Evolutionary conservation across 371 early-diverging fungal genomes (phyloP).

Genomic region (Syncephalastrum contaminatum): DNA sequence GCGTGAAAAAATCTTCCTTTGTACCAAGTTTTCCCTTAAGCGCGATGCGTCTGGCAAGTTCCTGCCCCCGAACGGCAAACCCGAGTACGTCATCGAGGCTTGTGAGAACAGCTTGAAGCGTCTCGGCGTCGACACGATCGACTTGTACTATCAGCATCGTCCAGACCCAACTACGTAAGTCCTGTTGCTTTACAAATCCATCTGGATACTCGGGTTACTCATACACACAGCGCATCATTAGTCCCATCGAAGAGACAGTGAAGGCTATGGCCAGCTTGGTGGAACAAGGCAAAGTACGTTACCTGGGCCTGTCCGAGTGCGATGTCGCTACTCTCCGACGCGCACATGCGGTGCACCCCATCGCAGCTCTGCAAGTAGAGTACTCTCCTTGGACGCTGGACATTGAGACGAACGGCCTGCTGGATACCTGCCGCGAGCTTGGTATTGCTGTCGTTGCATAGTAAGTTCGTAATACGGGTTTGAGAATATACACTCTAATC

Average conservation of each 20-base stretch:
- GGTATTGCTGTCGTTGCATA: too few species aligned
- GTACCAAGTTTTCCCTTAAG: conserved; percentile 41
- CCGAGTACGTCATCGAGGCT: conserved; percentile 49
- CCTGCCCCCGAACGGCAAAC: conserved; percentile 33
- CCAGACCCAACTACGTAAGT: conserved; percentile 36
- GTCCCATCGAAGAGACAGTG: conserved; percentile 57
- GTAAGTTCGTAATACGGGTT: too few species aligned
- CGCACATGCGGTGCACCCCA: too few species aligned
- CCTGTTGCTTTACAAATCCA: not conserved
- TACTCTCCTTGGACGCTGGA: too few species aligned
- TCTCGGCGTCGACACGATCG: conserved; percentile 49
- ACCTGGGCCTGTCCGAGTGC: conserved; percentile 61
- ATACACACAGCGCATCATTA: too few species aligned
- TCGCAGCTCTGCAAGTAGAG: too few species aligned
- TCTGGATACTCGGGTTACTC: too few species aligned
- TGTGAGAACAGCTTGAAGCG: conserved; percentile 46
- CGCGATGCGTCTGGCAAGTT: conserved; percentile 17
- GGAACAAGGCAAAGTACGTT: conserved; percentile 57
- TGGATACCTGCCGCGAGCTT: too few species aligned
- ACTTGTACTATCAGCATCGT: conserved; percentile 61
- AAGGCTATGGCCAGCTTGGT: conserved; percentile 59
- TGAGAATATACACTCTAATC: too few species aligned
- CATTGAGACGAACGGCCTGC: too few species aligned
- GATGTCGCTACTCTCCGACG: too few species aligned
- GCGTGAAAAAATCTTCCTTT: conserved; percentile 41